Base-by-base conservation (phyloP, 495 filamentous ascomycete species). In the Aspergillus ellipticus region DNA sequence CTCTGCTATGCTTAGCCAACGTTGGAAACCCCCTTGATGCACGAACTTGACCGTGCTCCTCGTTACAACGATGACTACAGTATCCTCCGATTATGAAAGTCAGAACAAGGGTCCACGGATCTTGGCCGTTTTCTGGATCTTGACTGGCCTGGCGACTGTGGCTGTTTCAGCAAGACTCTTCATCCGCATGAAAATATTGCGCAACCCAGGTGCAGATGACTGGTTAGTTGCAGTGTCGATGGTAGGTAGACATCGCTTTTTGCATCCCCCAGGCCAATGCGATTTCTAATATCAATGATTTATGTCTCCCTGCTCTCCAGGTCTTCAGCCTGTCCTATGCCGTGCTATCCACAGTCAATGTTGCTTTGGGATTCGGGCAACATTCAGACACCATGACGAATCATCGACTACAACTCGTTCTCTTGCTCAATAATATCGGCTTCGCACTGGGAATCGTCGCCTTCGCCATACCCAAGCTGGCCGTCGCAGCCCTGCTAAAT, bases 151-250 rank as follows among this genome's bases (percentile, higher is more conserved):
- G 15, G 67, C 67, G 19, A 33, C 56, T 2, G 17, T 72, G 3
- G 26, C 68, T 3, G 65, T 75, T n/a, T 61, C 66, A 1, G 58
- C 71, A 24, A 70, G 80, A 51, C 62, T 79, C 20, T 81, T 66
- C 39, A 74, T 79, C 45, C 77, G 78, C 4, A 39, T 63, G 7
- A 58, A 62, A 19, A 65, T 82, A 37, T 54, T 76, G 11, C 66
- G 66, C 15, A 76, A 64, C 35, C 42, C 75, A 2, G 75, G 77
- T 15, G 54, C 49, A 43, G 78, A 81, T 66, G 76, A 82, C 56
- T 76, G 70, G 39, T 69, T 74, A 31, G 74, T 79, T 57, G 56
- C 66, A 8, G 49, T 62, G 1, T 64, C 74, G 51, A 62, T 75
- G 62, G 74, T 66, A n/a, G 50, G 56, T 8, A 53, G 43, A 4